Evolutionary conservation across 192 early-diverging fungal species (phyloP), one percentile per base, ranked within the genome.

Genomic region (Umbelopsis sp.): DNA sequence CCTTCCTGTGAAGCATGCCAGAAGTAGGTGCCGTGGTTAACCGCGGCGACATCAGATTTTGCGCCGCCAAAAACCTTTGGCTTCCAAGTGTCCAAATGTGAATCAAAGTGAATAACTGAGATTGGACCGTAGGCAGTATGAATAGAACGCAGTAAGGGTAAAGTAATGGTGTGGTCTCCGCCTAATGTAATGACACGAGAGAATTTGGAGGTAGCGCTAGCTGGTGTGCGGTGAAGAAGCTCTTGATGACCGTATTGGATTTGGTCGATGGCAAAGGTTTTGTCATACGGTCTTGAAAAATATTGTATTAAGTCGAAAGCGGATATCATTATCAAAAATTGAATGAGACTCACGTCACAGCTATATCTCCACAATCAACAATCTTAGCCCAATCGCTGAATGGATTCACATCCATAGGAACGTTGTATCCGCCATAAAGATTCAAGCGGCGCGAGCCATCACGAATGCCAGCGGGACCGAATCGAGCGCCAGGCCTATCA

Each of bases 351-450:
- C 10, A 41, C 37, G 70, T 69, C 33, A 76, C 70, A 8, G 75
- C 70, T 49, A 76, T 72, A 46, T 76, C 75, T 41, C 75, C 75
- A 68, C 75, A 76, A 49, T 76, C 75, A 18, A 72, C 71, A n/a
- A 70, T 18, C 30, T 68, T 71, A 37, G 75, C 75, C 75, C 75
- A 76, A 15, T 70, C 52, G n/a, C 49, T 67, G 48, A 76, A 76
- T 2, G 75, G 75, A 16, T 76, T 76, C 25, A 76, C 44, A 30
- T 72, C 50, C 16, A 76, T 22, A 16, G 71, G 70, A 47, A 49
- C 48, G 58, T 76, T 76, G 49, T 72, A 76, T 7, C 75, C 75
- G 50, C 18, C 37, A 15, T 50, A 30, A 66, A 75, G 64, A 41
- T 76, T 76, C 35, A 76, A 67, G 41, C 75, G 70, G 21, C 71